Conservation (phyloP, 2,329 filamentous ascomycete species). For the Alternaria longipes region DNA sequence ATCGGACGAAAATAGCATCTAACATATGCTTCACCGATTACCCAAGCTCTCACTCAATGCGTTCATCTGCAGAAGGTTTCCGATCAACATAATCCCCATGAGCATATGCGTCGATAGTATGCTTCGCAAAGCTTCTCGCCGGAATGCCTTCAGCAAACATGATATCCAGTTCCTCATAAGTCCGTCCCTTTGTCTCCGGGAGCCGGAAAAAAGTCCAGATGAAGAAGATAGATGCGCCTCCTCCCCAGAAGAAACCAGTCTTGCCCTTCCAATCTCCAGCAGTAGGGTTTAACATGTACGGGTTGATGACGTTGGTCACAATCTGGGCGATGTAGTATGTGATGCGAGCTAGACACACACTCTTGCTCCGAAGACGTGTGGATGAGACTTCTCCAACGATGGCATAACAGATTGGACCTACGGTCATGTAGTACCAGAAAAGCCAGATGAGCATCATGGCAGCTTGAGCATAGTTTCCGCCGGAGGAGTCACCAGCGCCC, state of each 20-base stretch:
- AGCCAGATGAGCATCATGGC: slow-evolving; percentile 49
- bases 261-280: slow-evolving; percentile 83
- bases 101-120: slow-evolving; percentile 22
- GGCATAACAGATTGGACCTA: slow-evolving; percentile 87
- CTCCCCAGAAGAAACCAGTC: slow-evolving; percentile 84
- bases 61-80: background rate
- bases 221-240: slow-evolving; percentile 75
- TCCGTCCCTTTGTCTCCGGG: slow-evolving; percentile 78
- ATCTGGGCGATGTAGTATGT: slow-evolving; percentile 72
- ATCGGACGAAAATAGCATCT: background rate
- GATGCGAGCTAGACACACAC: slow-evolving; percentile 80
- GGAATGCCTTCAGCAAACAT: slow-evolving; percentile 69
- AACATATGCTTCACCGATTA: too few relatives aligned
- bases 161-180: slow-evolving; percentile 83
- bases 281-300: slow-evolving; percentile 54
- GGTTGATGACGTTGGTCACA: slow-evolving; percentile 78
- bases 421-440: slow-evolving; percentile 80
- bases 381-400: slow-evolving; percentile 84
- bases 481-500: slow-evolving; percentile 48
- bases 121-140: slow-evolving; percentile 25
- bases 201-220: slow-evolving; percentile 80
- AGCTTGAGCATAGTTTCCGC: slow-evolving; percentile 48
- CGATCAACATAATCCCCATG: slow-evolving; percentile 17
- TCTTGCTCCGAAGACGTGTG: slow-evolving; percentile 84
- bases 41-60: background rate